Base-by-base conservation (phyloP, 1,139 yeast genomes). In the Waltiozyma sp. region DNA sequence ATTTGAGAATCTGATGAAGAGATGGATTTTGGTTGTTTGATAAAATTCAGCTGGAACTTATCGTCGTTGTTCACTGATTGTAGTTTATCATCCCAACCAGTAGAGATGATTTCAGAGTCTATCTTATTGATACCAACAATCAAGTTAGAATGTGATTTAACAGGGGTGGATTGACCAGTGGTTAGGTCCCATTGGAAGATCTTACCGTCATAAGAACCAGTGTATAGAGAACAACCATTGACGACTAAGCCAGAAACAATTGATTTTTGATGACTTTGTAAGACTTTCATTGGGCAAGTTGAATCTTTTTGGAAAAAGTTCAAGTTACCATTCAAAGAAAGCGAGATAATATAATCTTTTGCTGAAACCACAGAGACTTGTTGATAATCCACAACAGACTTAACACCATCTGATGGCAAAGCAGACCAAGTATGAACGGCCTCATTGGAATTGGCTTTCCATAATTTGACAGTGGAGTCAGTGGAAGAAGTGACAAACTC, bases 21-120 rank as follows among this genome's bases (percentile, higher is more conserved):
- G 9, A 80, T 60, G 41, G 72, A 71, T 52, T 72, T 75, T 15
- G 96, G 96, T 63, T 88, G 96, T 3, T 68, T 66, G 15, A n/a
- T 23, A 6, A 35, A 35, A 1, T 67, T 61, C 42, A 85, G 66
- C 13, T 62, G 51, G 1, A 63, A 28, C 9, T 58, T 50, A 13
- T 56, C 55, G 2, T 54, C 45, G 2, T 53, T 51, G 11, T 59
- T 56, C n/a, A 65, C 53, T 3, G 66, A 54, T 55, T 73, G 75
- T 41, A 88, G 55, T n/a, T 75, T 73, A 57, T 87, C 95, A 60
- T 91, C 98, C 97, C 97, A 89, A 1, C 89, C 94, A 28, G 78
- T 67, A 18, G 93, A 72, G 44, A 73, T 64, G 13, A 77, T 50
- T 2, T 51, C 47, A 2, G 58, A 58, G 19, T 54, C 54, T 18